Evolutionary conservation across 78 protist genomes (phyloP), one percentile per base, ranked within the genome.

Genomic region (Creolimax fragrantissima): DNA sequence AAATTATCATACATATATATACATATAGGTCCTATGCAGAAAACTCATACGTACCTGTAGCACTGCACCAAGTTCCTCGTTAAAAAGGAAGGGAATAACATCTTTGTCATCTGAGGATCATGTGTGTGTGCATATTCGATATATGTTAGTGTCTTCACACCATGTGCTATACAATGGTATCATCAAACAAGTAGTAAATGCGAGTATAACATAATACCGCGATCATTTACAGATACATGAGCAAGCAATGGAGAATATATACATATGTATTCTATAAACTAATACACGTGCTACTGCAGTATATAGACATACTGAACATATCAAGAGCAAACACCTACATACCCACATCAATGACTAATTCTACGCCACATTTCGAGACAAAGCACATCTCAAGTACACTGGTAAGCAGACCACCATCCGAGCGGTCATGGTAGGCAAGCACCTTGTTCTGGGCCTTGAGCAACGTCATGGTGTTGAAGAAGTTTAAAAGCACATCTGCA

Each of bases 401-500:
- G 5, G 95, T 85, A 43, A 95, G 37, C 45, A 96, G 94, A 43
- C 99, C 99, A 44, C 99, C 99, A 92, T 97, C 99, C 17, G 95
- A 89, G 36, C 97, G 39, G 93, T 97, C 99, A 93, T 97, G 99
- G 84, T 96, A 95, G 42, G 97, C 97, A 5, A 95, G 45, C 5
- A 95, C 74, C 11, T 91, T 58, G 41, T 47, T 35, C 35, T 36
- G 41, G 32, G 66, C 41, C 3, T 86, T 84, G 3, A 96, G 93
- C 37, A 35, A 39, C 81, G 91, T 95, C 83, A 92, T 66, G 36
- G 94, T 92, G 6, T 37, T 42, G 39, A 95, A 93, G 7, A 67
- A 35, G 3, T 42, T 43, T 6, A 39, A 41, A 47, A 96, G 45
- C 37, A 35, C 32, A 3, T n/a, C 81, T 0, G 91, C 44, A 5